Evolutionary conservation across 2,329 filamentous ascomycete genomes (phyloP), one percentile per base, ranked within the genome.

Genomic region (Penicillium digitatum): DNA sequence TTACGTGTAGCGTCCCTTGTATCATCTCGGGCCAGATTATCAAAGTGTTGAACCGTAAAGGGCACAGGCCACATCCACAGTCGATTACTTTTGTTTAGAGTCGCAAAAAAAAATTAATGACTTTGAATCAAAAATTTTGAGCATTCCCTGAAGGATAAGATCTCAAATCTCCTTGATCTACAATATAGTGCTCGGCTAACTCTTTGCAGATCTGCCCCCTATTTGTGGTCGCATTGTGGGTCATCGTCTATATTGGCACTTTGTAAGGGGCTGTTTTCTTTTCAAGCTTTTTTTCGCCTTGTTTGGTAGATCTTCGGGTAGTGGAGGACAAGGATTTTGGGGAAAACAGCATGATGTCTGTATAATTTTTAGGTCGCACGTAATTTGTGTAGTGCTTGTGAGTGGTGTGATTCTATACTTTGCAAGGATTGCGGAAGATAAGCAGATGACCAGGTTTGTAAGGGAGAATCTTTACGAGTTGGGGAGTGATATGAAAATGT

Each of bases 91-190:
- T 40, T 16, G 14, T 16, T 16, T 22, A 26, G 5, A 16, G n/a
- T 22, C 4, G 8, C 3, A 45, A 32, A 45, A 5, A 5, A 45
- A 2, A 24, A 78, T 1, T 69, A 74, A 22, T 27, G 79, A 83
- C 56, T 74, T 85, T 56, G 78, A 79, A 0, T 83, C 78, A 34
- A 49, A 66, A 14, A 84, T 86, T 62, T 86, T 86, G 62, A 72
- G 74, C 31, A 74, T 85, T 0, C 62, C 85, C 1, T 81, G 82
- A 11, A 85, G 81, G 20, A 71, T 76, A 59, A 12, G 6, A 20
- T 24, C 2, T 6, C 34, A 16, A 67, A 68, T 39, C 5, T 12
- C 29, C 49, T 18, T 29, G 7, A 24, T 29, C 20, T 27, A 52
- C 50, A 18, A 31, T 54, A 11, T 49, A 32, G n/a, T 29, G 22